phyloP scores from a whole-genome alignment of 163 green algal species.

The Dunaliella salina region DNA sequence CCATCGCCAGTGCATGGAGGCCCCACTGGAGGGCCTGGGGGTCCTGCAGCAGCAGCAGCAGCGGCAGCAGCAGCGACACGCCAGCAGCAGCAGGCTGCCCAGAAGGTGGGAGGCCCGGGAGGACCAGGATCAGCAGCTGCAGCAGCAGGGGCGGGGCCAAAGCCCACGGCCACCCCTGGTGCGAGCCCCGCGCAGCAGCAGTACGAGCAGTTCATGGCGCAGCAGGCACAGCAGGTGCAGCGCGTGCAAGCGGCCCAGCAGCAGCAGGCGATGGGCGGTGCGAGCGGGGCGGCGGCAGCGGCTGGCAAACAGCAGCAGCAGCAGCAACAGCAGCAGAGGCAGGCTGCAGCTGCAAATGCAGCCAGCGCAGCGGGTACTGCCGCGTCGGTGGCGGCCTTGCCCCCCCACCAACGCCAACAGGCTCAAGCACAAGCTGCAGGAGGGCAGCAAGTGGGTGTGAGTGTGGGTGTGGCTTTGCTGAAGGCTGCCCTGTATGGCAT shows the following conservation, averaged over 20 bases:
- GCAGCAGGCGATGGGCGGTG: not conserved
- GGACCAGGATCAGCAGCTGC: not conserved
- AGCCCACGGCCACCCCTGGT: not conserved
- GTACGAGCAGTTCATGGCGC: slow-evolving; percentile 1
- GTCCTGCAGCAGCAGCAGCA: too few relatives aligned
- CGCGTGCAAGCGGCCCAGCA: slow-evolving; percentile 3
- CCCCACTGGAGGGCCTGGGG: too few relatives aligned
- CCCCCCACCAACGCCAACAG: not conserved
- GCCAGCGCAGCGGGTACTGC: not conserved
- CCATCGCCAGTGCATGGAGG: too few relatives aligned
- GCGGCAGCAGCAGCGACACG: too few relatives aligned
- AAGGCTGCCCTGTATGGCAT: not conserved
- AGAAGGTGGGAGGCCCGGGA: too few relatives aligned
- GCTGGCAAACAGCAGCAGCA: not conserved
- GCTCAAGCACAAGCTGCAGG: not conserved
- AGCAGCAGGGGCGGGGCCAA: not conserved
- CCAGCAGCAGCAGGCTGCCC: too few relatives aligned
- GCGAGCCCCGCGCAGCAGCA: not conserved
- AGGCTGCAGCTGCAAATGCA: not conserved
- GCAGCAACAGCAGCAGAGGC: not conserved
- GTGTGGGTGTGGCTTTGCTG: not conserved
- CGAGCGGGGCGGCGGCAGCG: slow-evolving; percentile 3
- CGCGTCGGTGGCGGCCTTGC: not conserved
- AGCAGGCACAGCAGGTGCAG: slow-evolving; percentile 8
- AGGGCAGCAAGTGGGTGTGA: slow-evolving; percentile 8